These are phyloP conservation scores for Botrytis medusae DNA, from an alignment of 2,329 filamentous ascomycete genomes.

Conservation along the genomic window DNA sequence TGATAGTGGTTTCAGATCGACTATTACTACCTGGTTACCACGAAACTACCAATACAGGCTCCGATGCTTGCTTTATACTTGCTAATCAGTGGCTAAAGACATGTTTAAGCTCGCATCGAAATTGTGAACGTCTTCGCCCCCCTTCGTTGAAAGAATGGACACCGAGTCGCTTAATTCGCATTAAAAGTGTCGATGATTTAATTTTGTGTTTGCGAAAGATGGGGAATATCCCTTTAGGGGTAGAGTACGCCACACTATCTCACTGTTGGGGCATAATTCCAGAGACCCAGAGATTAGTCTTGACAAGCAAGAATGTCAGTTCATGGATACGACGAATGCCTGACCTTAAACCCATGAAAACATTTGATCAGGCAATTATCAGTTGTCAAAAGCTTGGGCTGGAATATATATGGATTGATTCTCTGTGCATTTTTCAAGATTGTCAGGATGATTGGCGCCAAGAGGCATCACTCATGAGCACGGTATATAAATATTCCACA, in stretches of 20 bases:
- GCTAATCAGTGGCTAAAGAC: background rate
- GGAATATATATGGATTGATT: background rate
- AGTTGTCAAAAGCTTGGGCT: background rate
- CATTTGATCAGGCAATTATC: background rate
- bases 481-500: background rate
- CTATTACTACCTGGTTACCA: background rate
- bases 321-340: background rate
- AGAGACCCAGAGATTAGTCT: background rate
- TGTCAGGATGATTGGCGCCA: background rate
- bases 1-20: background rate
- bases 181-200: background rate
- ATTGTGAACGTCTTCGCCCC: fast-evolving
- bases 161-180: background rate
- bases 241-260: background rate
- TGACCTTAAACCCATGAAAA: background rate
- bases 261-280: background rate
- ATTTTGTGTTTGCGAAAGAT: fast-evolving
- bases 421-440: background rate
- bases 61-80: background rate
- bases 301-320: fast-evolving
- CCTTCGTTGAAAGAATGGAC: background rate
- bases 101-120: background rate
- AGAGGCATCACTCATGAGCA: background rate
- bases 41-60: background rate
- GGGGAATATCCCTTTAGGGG: background rate